Evolutionary conservation across 139 green algal genomes (phyloP).

Genomic region (Micractinium sp.): DNA sequence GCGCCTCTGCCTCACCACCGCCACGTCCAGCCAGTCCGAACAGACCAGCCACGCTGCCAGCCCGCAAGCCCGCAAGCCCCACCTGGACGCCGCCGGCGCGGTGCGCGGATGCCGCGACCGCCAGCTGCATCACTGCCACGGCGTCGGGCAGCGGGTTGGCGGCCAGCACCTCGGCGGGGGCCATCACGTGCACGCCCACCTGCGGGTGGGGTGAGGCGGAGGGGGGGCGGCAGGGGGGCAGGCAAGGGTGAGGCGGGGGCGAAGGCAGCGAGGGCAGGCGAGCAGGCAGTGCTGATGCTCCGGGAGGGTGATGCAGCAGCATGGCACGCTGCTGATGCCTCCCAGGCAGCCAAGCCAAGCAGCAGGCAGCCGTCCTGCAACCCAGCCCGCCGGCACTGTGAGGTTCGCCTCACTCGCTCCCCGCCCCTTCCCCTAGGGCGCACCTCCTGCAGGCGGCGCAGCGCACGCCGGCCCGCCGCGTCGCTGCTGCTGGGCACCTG

Average conservation of each 20-base stretch:
- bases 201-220: slow-evolving; percentile 44
- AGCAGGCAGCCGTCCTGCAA: background rate
- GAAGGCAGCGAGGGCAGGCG: background rate
- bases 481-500: slow-evolving; percentile 66
- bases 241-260: background rate
- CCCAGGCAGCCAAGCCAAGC: background rate
- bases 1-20: background rate
- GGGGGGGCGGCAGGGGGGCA: background rate
- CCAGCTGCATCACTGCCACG: slow-evolving; percentile 85
- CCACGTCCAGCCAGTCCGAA: background rate
- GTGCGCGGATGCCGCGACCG: slow-evolving; percentile 49
- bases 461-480: slow-evolving; percentile 63
- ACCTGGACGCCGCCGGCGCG: slow-evolving; percentile 37
- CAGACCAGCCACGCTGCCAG: too few species aligned
- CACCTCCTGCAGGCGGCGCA: slow-evolving; percentile 89
- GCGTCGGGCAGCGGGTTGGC: slow-evolving; percentile 79
- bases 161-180: slow-evolving; percentile 69
- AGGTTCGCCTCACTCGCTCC: too few species aligned
- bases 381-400: too few species aligned
- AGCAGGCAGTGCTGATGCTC: background rate
- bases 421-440: background rate
- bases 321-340: background rate
- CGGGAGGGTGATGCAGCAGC: too few species aligned
- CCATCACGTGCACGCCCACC: slow-evolving; percentile 87
- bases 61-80: background rate